Conservation (phyloP, 495 filamentous ascomycete species). For the Tuber melanosporum region DNA sequence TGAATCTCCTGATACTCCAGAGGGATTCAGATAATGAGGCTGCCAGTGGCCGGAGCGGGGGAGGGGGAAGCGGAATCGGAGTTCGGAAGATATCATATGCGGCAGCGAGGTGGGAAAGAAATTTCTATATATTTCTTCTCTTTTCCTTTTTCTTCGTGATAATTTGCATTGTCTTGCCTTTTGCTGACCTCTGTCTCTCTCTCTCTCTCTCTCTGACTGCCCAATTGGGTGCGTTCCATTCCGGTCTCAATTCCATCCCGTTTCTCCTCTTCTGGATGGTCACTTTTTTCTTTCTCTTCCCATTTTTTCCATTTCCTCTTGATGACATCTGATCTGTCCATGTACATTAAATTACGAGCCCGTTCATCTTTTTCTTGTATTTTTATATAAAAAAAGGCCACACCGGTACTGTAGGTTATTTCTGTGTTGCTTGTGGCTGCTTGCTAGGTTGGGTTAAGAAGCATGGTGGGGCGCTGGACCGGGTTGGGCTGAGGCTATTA, state of each 20-base stretch:
- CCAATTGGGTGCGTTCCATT: constrained; percentile 3
- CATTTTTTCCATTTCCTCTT: not conserved
- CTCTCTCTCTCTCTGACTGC: not conserved
- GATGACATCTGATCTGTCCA: not conserved
- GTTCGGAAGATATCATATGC: not conserved
- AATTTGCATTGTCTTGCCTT: not conserved
- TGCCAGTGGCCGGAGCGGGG: not conserved
- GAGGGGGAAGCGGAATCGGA: not conserved
- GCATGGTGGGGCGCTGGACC: not conserved
- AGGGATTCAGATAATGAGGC: not conserved
- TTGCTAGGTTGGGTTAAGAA: not conserved
- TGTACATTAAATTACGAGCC: not conserved
- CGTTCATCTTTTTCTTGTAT: not conserved
- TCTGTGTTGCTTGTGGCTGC: not conserved
- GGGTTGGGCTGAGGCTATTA: not conserved
- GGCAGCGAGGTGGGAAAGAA: constrained; percentile 5
- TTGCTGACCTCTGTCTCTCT: not conserved
- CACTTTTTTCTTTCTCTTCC: not conserved
- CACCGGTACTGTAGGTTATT: not conserved
- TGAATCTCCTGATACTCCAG: constrained; percentile 27
- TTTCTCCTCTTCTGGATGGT: not conserved
- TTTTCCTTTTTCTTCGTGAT: not conserved
- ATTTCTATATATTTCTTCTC: not conserved
- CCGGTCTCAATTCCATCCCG: not conserved
- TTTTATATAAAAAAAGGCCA: not conserved